These are phyloP conservation scores for Nemania serpens DNA, from an alignment of 2,329 filamentous ascomycete genomes.

Conservation along the genomic window DNA sequence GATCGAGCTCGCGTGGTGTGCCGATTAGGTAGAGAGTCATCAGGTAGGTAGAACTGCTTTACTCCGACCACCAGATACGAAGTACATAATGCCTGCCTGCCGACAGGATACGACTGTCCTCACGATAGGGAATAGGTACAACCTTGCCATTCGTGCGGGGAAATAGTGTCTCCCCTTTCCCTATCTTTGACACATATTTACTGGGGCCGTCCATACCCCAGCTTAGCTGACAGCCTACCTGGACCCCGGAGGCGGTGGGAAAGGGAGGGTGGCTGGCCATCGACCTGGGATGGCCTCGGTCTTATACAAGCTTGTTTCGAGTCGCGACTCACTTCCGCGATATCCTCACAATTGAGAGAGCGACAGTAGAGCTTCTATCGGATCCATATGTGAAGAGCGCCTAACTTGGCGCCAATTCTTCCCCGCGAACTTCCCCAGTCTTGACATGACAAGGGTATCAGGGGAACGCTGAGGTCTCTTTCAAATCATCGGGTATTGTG, in stretches of 20 bases:
- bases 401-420: constrained; percentile 10
- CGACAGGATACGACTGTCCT: not conserved
- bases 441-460: constrained; percentile 7
- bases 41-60: too few species aligned
- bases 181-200: constrained; percentile 15
- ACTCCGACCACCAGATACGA: too few species aligned
- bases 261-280: not conserved
- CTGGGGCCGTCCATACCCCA: not conserved
- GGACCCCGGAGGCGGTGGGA: not conserved
- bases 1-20: too few species aligned
- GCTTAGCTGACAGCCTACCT: constrained; percentile 1
- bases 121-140: too few species aligned
- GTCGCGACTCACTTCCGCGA: not conserved
- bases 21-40: too few species aligned
- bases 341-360: not conserved
- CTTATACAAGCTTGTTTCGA: not conserved
- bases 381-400: not conserved
- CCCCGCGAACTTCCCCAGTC: constrained; percentile 18
- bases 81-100: too few species aligned
- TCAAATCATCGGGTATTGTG: constrained; percentile 15
- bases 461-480: constrained; percentile 6
- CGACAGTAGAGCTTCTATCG: not conserved
- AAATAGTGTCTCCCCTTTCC: constrained; percentile 6
- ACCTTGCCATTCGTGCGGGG: constrained; percentile 9
- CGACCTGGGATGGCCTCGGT: constrained; percentile 11